A percentile compares a stretch with the other conserved stretches of the same genome.
phyloP scores from a whole-genome alignment of 148 eudicot genomes.

The Agrostemma githago region DNA sequence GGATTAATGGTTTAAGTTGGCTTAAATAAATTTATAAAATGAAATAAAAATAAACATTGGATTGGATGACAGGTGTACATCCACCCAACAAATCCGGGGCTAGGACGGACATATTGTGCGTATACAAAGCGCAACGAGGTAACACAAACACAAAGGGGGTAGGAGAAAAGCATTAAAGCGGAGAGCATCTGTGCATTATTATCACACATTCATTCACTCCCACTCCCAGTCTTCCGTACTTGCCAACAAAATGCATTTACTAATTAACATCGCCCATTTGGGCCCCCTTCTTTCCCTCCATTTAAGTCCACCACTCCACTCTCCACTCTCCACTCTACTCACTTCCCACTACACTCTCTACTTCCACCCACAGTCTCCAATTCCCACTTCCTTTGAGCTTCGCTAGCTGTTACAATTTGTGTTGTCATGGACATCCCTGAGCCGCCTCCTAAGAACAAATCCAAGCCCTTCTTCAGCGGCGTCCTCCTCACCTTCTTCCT shows the following conservation, averaged over 20 bases:
- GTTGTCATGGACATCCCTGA: neutral
- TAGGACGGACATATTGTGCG: neutral
- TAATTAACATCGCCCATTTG: neutral
- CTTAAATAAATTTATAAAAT: too few relatives aligned
- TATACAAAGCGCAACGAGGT: neutral
- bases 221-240: neutral
- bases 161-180: neutral
- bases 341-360: neutral
- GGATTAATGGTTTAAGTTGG: too few relatives aligned
- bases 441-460: slow-evolving; percentile 7
- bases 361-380: neutral
- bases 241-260: neutral
- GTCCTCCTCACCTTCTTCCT: slow-evolving; percentile 37
- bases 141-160: too few relatives aligned
- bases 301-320: neutral
- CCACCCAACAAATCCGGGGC: too few relatives aligned
- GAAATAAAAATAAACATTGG: too few relatives aligned
- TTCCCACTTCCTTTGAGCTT: neutral
- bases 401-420: too few relatives aligned
- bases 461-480: slow-evolving; percentile 38
- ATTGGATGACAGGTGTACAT: too few relatives aligned
- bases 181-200: neutral
- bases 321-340: neutral
- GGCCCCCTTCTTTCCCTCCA: neutral
- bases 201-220: neutral